These are phyloP conservation scores for Auriscalpium vulgare DNA, from an alignment of 768 basidiomycete species.

Conservation along the genomic window DNA sequence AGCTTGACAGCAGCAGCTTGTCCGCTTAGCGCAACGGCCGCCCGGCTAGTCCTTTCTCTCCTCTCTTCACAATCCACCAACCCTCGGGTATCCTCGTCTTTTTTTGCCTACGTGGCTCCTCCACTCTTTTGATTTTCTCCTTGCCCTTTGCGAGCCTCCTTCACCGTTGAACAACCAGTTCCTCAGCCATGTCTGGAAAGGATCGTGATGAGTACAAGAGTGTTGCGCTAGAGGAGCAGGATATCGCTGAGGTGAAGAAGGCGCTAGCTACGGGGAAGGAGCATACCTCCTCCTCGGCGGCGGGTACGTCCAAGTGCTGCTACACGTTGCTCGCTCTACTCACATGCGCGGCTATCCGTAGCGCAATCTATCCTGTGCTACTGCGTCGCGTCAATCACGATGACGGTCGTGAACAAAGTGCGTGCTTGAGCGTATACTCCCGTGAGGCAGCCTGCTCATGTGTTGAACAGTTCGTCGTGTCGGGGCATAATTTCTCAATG, in stretches of 20 bases:
- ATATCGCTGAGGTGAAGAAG: slow-evolving; percentile 48
- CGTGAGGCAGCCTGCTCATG: not conserved
- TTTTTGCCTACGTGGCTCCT: not conserved
- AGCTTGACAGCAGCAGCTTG: no score
- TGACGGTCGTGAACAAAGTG: slow-evolving; percentile 98
- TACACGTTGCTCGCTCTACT: not conserved
- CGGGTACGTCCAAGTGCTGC: slow-evolving; percentile 18
- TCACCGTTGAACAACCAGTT: not conserved
- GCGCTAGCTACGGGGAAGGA: slow-evolving; percentile 36
- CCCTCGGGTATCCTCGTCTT: not conserved
- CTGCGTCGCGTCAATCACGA: slow-evolving; percentile 87
- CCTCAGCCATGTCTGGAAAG: not conserved
- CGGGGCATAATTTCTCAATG: slow-evolving; percentile 91
- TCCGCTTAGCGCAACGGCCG: not conserved
- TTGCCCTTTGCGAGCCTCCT: no score
- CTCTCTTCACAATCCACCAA: not conserved
- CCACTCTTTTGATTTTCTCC: not conserved
- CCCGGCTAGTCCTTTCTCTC: not conserved
- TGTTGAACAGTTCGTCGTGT: slow-evolving; percentile 76
- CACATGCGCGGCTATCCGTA: not conserved
- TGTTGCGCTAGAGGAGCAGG: slow-evolving; percentile 26
- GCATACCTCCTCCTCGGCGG: slow-evolving; percentile 16
- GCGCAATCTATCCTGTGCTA: slow-evolving; percentile 79
- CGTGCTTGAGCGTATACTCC: not conserved
- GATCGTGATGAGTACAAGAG: slow-evolving; percentile 17